These are phyloP conservation scores for Yamadazyma phyllophila DNA, from an alignment of 805 yeast genomes.

Conservation along the genomic window DNA sequence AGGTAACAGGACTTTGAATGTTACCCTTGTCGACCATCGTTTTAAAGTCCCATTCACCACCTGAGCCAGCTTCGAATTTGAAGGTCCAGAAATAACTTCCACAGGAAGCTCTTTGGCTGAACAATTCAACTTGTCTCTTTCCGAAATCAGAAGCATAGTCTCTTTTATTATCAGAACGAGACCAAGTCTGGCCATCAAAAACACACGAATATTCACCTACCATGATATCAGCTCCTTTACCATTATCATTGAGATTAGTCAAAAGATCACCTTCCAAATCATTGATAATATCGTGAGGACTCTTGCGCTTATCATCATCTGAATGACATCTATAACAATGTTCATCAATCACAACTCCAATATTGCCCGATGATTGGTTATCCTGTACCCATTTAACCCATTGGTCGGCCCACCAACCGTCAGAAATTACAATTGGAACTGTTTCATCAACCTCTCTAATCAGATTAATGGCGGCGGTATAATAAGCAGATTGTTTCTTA, in stretches of 20 bases:
- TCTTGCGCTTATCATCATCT: conserved; percentile 64
- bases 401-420: conserved; percentile 89
- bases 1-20: conserved; percentile 21
- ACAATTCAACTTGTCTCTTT: conserved; percentile 45
- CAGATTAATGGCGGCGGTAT: conserved; percentile 57
- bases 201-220: conserved; percentile 94
- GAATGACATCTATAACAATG: conserved; percentile 88
- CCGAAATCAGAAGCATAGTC: conserved; percentile 64
- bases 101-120: conserved; percentile 52
- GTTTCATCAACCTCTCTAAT: conserved; percentile 54
- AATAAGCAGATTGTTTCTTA: conserved; percentile 55
- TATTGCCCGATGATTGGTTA: conserved; percentile 31
- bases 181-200: conserved; percentile 75
- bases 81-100: conserved; percentile 92
- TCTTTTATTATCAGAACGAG: conserved; percentile 46
- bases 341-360: conserved; percentile 75
- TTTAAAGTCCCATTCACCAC: conserved; percentile 95
- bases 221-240: conserved; percentile 59
- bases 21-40: conserved; percentile 71
- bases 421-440: conserved; percentile 79
- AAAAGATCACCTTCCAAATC: conserved; percentile 53
- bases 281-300: conserved; percentile 59
- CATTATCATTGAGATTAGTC: conserved; percentile 45
- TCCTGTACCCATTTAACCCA: conserved; percentile 67
- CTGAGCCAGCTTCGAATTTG: conserved; percentile 83